Evolutionary conservation across 768 basidiomycete species (phyloP).

Genomic region (Royoungia palumana): DNA sequence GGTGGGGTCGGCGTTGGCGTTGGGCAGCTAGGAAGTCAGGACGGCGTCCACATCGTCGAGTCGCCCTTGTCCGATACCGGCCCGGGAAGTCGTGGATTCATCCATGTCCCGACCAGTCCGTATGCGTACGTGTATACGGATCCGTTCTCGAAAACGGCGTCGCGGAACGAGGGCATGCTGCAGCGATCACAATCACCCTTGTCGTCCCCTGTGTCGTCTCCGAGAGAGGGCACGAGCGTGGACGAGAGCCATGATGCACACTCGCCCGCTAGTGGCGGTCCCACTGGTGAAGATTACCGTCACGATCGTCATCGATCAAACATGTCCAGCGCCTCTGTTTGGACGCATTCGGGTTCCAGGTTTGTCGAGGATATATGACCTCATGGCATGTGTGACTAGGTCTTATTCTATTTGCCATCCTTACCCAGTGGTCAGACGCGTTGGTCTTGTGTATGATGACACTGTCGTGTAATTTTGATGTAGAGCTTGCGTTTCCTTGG

Average conservation of each 20-base stretch:
- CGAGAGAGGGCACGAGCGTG: conserved; percentile 19
- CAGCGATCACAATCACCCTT: conserved; percentile 31
- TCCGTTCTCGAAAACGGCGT: conserved; percentile 18
- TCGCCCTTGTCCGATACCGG: conserved; percentile 26
- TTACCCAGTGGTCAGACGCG: too few relatives aligned
- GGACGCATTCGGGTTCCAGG: conserved; percentile 47
- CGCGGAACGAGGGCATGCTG: not conserved
- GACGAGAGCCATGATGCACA: conserved; percentile 8
- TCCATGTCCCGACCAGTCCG: not conserved
- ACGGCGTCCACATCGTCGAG: conserved; percentile 16
- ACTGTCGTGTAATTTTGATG: too few relatives aligned
- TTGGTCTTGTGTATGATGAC: too few relatives aligned
- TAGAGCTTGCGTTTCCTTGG: too few relatives aligned
- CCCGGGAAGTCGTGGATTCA: conserved; percentile 9
- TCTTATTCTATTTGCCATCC: too few relatives aligned
- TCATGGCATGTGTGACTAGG: too few relatives aligned
- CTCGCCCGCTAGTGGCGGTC: not conserved
- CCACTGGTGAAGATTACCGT: conserved; percentile 6
- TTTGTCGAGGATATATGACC: conserved; percentile 40
- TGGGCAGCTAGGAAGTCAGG: too few relatives aligned
- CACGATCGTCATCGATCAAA: conserved; percentile 17
- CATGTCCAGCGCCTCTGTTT: conserved; percentile 29
- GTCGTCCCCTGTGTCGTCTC: conserved; percentile 18
- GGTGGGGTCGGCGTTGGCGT: not conserved
- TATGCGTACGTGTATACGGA: conserved; percentile 17